phyloP scores from a whole-genome alignment of 1,284 basidiomycete species.

The Termitomyces sp. region DNA sequence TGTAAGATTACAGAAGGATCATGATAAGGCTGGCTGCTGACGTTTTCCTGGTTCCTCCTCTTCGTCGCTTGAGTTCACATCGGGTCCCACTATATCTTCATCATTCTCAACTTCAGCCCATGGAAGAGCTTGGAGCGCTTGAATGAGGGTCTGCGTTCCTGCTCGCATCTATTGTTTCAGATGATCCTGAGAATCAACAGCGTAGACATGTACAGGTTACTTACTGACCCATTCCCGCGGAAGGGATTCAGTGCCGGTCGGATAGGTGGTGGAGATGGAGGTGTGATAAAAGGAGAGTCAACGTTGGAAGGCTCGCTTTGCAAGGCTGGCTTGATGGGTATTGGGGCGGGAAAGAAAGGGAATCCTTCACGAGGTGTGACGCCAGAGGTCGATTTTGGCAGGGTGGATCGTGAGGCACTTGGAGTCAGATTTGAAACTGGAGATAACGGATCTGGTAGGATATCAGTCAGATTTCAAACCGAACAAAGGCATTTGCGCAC shows the following conservation, averaged over 20 bases:
- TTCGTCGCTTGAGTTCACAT: conserved; percentile 48
- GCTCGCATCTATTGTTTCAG: conserved; percentile 57
- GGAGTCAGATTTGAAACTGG: conserved; percentile 24
- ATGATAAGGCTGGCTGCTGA: conserved; percentile 13
- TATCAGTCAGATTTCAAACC: neutral
- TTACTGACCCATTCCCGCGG: conserved; percentile 62
- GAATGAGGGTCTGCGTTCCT: conserved; percentile 80
- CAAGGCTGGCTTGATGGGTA: conserved; percentile 5
- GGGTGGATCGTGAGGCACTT: conserved; percentile 27
- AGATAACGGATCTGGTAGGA: conserved; percentile 10
- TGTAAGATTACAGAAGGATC: neutral
- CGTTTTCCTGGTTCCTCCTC: conserved; percentile 37
- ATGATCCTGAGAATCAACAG: conserved; percentile 16
- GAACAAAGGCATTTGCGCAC: conserved; percentile 16
- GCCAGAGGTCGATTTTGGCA: conserved; percentile 23
- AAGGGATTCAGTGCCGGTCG: conserved; percentile 47
- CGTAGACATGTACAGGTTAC: conserved; percentile 22
- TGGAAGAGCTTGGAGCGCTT: conserved; percentile 77
- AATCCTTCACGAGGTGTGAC: conserved; percentile 11
- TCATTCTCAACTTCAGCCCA: conserved; percentile 67
- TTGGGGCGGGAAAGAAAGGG: conserved; percentile 11
- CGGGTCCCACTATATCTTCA: conserved; percentile 49
- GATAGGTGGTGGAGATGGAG: conserved; percentile 54
- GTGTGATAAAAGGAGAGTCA: conserved; percentile 74
- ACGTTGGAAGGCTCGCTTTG: conserved; percentile 29